Base-by-base conservation (phyloP, 164 flowering plant genomes). In the Platanus orientalis region DNA sequence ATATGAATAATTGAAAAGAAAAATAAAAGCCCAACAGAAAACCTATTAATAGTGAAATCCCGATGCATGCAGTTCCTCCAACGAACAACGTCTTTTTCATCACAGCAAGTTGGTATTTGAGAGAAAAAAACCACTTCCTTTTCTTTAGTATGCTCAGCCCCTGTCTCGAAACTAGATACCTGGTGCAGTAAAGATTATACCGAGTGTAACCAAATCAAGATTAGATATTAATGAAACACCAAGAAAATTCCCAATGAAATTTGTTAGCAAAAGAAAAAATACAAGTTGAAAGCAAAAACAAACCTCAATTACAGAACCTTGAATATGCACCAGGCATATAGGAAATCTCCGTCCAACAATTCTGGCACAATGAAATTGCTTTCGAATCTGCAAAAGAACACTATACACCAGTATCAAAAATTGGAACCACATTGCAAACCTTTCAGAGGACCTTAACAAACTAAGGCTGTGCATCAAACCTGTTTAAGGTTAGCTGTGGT, bases 1-100 rank as follows among this genome's bases (percentile, higher is more conserved):
- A n/a, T 34, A 39, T 6, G 26, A 26, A 3, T 9, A 53, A 55
- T 13, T 24, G 19, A 59, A 25, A 26, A 55, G 20, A 60, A 36
- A n/a, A n/a, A n/a, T n/a, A n/a, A n/a, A n/a, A n/a, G n/a, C n/a
- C 42, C 42, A 36, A 19, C 49, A 45, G 49, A 19, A 50, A 56
- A 84, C 99, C 97, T 82, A 73, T 95, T 95, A 57, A 95, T 72
- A 17, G 97, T 95, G 78, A 95, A 95, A 71, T 95, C 99, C 48
- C 99, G 76, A 6, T 54, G 54, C 84, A 86, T 60, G 68, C 83
- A 79, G 54, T 91, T 65, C 66, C 64, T 84, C 96, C 96, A 91
- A 30, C 65, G 94, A 45, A 68, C 19, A 58, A 79, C 57, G 70
- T 89, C 90, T 34, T 62, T 67, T 57, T 73, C 48, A 65, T 69